Evolutionary conservation across 495 filamentous ascomycete species (phyloP), one percentile per base, ranked within the genome.

Genomic region (Xylaria acuta): DNA sequence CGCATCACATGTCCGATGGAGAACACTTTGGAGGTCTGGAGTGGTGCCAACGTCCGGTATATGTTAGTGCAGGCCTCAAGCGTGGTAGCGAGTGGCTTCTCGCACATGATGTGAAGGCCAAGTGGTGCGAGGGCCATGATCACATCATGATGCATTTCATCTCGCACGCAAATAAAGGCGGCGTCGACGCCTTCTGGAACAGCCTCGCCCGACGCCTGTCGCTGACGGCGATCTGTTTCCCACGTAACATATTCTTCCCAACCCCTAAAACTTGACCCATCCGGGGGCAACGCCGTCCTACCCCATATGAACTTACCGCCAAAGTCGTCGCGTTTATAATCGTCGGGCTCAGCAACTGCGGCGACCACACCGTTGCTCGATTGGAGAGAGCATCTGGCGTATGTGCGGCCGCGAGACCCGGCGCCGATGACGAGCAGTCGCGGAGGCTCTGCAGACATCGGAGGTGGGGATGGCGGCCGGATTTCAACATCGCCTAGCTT

Each of bases 41-140:
- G 73, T 0, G 75, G 75, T 18, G 76, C 71, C 32, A 93, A 74
- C 1, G 90, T 85, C 12, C 85, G 82, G 75, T 93, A 93, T 64
- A 97, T 93, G 20, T 81, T 80, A 8, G 95, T 80, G 79, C 94
- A 97, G 65, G 95, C 93, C 30, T 84, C 73, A 18, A 98, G 83
- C 0, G 86, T 92, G 2, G 92, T 92, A 2, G 93, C 93, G 22
- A 99, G 84, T 0, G 96, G 96, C 80, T 99, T 99, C 84, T 99
- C 97, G 83, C 94, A 95, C 83, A 98, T 91, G 67, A 98, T 90
- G 79, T 97, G 94, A 34, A 96, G 80, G 6, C 87, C 83, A 0
- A 97, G 84, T 3, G 87, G 86, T 3, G 91, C 90, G 40, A 97
- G 84, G 0, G 87, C 91, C 18, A 88, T 81, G 30, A 96, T 86